Evolutionary conservation across 2,329 filamentous ascomycete species (phyloP).

Genomic region (Colletotrichum sp.): DNA sequence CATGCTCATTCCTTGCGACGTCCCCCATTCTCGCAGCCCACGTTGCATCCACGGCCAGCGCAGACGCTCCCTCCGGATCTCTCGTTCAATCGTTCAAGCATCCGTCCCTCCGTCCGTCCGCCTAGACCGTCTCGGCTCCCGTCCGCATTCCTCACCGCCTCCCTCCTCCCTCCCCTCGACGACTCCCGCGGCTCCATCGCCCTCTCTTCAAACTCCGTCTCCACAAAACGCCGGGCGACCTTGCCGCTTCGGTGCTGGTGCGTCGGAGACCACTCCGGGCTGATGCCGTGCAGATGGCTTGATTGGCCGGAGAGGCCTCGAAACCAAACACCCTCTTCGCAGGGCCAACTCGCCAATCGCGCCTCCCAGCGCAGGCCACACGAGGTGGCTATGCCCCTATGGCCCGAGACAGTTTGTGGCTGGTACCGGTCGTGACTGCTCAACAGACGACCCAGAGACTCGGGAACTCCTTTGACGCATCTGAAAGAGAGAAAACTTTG

Average conservation of each 20-base stretch:
- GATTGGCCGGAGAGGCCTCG: constrained; percentile 1
- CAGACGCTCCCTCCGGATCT: background rate
- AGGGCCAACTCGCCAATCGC: constrained; percentile 10
- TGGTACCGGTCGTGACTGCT: background rate
- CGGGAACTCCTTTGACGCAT: background rate
- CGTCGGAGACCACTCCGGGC: constrained; percentile 15
- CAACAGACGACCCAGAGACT: background rate
- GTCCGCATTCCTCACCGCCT: constrained; percentile 10
- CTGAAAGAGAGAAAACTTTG: background rate
- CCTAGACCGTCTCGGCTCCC: constrained; percentile 1
- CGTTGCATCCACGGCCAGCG: constrained; percentile 1
- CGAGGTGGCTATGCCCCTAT: constrained; percentile 2
- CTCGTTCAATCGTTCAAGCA: background rate
- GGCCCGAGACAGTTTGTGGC: constrained; percentile 11
- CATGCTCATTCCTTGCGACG: background rate
- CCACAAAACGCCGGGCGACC: background rate
- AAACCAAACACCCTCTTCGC: background rate
- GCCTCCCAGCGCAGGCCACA: background rate
- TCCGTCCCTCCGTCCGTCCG: background rate
- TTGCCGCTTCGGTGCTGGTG: constrained; percentile 19
- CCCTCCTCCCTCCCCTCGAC: background rate
- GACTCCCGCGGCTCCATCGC: background rate
- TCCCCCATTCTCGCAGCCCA: background rate
- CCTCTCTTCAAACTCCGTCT: background rate
- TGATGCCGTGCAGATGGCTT: background rate